phyloP scores from a whole-genome alignment of 306 rosid genomes.

The Chamaecrista fasciculata region DNA sequence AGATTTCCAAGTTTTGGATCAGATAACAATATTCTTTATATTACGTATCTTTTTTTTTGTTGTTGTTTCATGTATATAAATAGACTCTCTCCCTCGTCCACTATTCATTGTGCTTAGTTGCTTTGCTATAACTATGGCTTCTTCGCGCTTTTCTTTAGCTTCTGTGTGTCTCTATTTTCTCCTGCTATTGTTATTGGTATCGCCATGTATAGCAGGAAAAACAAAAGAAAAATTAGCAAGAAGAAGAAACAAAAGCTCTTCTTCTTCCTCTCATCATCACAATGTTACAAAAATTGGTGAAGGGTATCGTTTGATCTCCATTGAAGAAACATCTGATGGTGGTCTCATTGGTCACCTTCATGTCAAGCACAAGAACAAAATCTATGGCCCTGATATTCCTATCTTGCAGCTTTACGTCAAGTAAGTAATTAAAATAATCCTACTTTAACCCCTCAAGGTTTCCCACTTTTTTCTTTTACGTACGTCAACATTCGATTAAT shows the following conservation, averaged over 20 bases:
- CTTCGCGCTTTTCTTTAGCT: not conserved
- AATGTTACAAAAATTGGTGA: constrained; percentile 57
- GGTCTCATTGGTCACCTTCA: constrained; percentile 68
- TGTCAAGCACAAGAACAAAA: constrained; percentile 47
- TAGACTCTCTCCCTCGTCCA: too few species aligned
- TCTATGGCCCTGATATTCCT: constrained; percentile 81
- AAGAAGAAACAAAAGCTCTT: not conserved
- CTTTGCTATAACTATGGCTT: too few species aligned
- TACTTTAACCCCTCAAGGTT: too few species aligned
- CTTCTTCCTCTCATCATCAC: too few species aligned
- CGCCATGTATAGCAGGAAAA: constrained; percentile 13
- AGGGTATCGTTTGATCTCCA: constrained; percentile 80
- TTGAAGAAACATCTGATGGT: constrained; percentile 63
- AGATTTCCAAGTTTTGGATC: too few species aligned
- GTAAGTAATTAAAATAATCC: constrained; percentile 36
- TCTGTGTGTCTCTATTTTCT: constrained; percentile 27
- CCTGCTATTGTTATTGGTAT: constrained; percentile 34
- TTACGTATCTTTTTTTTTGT: too few species aligned
- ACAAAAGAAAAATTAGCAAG: too few species aligned
- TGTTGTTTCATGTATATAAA: too few species aligned
- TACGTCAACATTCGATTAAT: too few species aligned
- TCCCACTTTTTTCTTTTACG: too few species aligned
- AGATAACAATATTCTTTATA: too few species aligned
- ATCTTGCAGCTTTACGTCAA: constrained; percentile 71
- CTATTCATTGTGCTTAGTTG: too few species aligned